phyloP scores from a whole-genome alignment of 2,329 filamentous ascomycete species.

The Tolypocladium ovalisporum region DNA sequence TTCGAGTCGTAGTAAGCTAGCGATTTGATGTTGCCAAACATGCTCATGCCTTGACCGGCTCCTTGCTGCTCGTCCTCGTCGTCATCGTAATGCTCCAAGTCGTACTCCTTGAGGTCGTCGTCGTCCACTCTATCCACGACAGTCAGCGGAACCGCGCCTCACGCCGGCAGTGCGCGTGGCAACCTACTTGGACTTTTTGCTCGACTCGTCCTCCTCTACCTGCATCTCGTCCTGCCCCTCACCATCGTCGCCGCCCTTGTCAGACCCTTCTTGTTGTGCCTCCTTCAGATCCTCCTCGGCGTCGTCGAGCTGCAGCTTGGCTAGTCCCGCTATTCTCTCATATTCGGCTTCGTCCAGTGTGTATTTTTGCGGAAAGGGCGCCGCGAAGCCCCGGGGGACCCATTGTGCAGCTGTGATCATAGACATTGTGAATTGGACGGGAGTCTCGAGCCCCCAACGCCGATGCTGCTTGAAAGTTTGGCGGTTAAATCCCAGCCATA shows the following conservation, averaged over 20 bases:
- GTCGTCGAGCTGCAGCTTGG: conserved; percentile 77
- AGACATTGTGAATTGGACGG: conserved; percentile 32
- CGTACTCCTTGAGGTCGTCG: conserved; percentile 90
- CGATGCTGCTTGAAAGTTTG: neutral
- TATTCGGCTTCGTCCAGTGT: conserved; percentile 67
- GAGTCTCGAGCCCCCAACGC: conserved; percentile 1
- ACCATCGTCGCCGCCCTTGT: conserved; percentile 14
- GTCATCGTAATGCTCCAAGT: conserved; percentile 92
- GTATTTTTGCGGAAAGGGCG: conserved; percentile 65
- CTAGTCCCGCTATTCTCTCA: conserved; percentile 62
- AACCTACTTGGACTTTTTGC: conserved; percentile 3
- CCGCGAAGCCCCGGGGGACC: conserved; percentile 68
- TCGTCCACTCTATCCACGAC: conserved; percentile 47
- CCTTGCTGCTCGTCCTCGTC: conserved; percentile 48
- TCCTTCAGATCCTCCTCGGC: conserved; percentile 76
- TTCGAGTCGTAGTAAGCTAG: conserved; percentile 90
- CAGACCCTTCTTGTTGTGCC: conserved; percentile 38
- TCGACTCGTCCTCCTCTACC: conserved; percentile 2
- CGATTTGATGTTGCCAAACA: conserved; percentile 93
- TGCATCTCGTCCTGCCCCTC: conserved; percentile 25
- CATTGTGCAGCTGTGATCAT: conserved; percentile 71
- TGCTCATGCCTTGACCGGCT: conserved; percentile 62
- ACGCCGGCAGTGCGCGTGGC: neutral
- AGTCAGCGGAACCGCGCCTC: conserved; percentile 6
- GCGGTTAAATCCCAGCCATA: neutral